A percentile compares a stretch with the other conserved stretches of the same genome.
phyloP scores from a whole-genome alignment of 768 basidiomycete species.

The Sporobolomyces pararoseus region DNA sequence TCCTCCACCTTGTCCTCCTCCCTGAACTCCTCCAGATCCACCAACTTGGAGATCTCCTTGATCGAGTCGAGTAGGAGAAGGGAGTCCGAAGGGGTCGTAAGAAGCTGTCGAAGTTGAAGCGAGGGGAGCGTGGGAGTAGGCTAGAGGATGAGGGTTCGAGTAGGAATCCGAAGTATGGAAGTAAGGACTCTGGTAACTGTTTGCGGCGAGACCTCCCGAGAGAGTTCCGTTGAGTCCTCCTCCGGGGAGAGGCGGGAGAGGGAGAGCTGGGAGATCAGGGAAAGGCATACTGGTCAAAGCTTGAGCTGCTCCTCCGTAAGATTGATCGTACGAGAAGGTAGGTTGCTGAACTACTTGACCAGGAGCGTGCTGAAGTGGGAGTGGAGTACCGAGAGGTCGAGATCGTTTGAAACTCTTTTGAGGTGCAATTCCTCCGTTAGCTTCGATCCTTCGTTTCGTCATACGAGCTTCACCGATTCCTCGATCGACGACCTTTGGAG shows the following conservation, averaged over 20 bases:
- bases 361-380: not conserved
- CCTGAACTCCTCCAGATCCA: not conserved
- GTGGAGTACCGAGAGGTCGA: not conserved
- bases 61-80: slow-evolving; percentile 9
- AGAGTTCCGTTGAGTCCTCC: slow-evolving; percentile 15
- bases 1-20: not conserved
- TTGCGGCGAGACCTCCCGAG: not conserved
- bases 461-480: slow-evolving; percentile 35
- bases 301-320: not conserved
- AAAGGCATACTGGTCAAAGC: not conserved
- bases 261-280: slow-evolving; percentile 6
- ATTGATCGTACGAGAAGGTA: slow-evolving; percentile 12
- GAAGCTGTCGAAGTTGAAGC: not conserved
- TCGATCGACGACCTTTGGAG: slow-evolving; percentile 28
- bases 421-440: slow-evolving; percentile 6
- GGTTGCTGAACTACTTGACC: slow-evolving; percentile 2
- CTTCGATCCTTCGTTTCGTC: slow-evolving; percentile 33
- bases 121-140: slow-evolving; percentile 1
- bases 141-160: not conserved
- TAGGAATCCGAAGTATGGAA: not conserved
- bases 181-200: slow-evolving; percentile 21
- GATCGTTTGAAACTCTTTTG: slow-evolving; percentile 1
- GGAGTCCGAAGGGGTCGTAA: slow-evolving; percentile 17
- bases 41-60: not conserved
- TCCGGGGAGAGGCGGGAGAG: slow-evolving; percentile 1